Percentiles rank a stretch among this genome's conserved stretches.
Conservation (phyloP, 495 filamentous ascomycete genomes). For the Hypomontagnella monticulosa region DNA sequence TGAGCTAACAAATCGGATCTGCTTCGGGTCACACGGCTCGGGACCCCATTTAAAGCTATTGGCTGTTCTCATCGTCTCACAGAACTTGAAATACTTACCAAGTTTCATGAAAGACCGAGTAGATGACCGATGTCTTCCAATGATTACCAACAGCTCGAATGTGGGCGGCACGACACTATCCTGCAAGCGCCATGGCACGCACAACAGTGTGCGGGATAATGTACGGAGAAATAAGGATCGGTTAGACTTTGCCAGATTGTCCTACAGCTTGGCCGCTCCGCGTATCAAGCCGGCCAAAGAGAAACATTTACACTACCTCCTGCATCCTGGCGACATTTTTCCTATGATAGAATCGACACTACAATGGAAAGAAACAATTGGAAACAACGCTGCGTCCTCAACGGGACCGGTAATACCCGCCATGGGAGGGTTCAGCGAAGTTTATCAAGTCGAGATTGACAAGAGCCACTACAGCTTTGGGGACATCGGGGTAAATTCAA, state of each 20-base stretch:
- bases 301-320: slow-evolving; percentile 23
- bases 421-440: slow-evolving; percentile 31
- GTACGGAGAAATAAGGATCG: neutral
- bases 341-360: slow-evolving; percentile 14
- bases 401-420: neutral
- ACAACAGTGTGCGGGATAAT: neutral
- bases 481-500: slow-evolving; percentile 18
- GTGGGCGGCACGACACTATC: neutral
- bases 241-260: slow-evolving; percentile 16
- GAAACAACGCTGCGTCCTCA: neutral
- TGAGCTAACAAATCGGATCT: slow-evolving; percentile 8
- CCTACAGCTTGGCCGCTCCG: slow-evolving; percentile 21
- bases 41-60: slow-evolving; percentile 9
- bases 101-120: slow-evolving; percentile 21
- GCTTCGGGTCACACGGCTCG: neutral
- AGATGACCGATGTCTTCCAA: slow-evolving; percentile 29
- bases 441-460: slow-evolving; percentile 27
- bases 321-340: slow-evolving; percentile 18
- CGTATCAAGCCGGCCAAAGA: neutral
- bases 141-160: neutral
- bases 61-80: slow-evolving; percentile 16
- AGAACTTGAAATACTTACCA: slow-evolving; percentile 1
- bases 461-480: slow-evolving; percentile 20
- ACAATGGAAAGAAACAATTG: neutral
- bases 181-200: slow-evolving; percentile 6